A percentile compares a stretch with the other conserved stretches of the same genome.
phyloP scores from a whole-genome alignment of 441 rosid genomes.

The Gossypium gossypioides region DNA sequence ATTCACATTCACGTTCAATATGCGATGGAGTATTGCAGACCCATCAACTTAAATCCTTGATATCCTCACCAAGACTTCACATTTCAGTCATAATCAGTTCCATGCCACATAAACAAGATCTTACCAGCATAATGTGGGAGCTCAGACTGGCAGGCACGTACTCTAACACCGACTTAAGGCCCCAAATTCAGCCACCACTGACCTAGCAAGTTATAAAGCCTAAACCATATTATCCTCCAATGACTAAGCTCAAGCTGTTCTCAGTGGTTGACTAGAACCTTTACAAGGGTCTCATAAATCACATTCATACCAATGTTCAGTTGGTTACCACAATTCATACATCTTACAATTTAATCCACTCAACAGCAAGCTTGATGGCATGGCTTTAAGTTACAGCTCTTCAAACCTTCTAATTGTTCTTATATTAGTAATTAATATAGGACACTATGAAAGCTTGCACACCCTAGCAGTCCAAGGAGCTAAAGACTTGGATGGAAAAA shows the following conservation, averaged over 20 bases:
- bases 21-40: neutral
- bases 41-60: neutral
- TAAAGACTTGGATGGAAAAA: slow-evolving; percentile 4
- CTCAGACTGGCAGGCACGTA: neutral
- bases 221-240: slow-evolving; percentile 4
- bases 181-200: neutral
- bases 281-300: neutral
- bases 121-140: neutral
- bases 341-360: neutral
- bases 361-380: slow-evolving; percentile 3
- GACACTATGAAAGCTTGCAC: neutral
- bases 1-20: neutral
- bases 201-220: slow-evolving; percentile 3
- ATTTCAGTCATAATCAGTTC: neutral
- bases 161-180: neutral
- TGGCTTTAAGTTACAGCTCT: neutral
- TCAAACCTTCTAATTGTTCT: neutral
- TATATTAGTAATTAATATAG: neutral
- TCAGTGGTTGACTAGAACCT: neutral
- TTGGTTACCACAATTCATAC: neutral
- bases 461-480: neutral
- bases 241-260: neutral
- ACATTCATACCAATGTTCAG: neutral
- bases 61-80: neutral
- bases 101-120: neutral